Base-by-base conservation (phyloP, 1,139 yeast species). In the Blastobotrys arbuscula region DNA sequence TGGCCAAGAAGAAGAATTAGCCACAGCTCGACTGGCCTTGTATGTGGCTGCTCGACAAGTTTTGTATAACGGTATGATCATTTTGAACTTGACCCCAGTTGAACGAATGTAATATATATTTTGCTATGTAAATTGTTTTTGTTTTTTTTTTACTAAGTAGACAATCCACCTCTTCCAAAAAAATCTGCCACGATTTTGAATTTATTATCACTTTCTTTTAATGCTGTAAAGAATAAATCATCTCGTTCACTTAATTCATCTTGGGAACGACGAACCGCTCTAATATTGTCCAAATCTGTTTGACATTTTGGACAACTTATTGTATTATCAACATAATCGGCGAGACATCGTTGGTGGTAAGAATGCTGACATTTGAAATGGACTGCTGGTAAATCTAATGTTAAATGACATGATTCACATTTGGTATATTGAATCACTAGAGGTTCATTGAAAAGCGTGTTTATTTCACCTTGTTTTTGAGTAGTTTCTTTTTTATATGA, bases 61-160 rank as follows among this genome's bases (percentile, higher is more conserved):
- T 21, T 76, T 94, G 61, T 75, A 76, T 72, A 90, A 90, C 65
- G 99, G 97, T 76, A 84, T 94, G 94, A 75, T 74, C 44, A 74
- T 94, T 65, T 75, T 94, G 64, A 96, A 97, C 52, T 77, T 94
- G 66, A 90, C 97, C 48, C 98, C 99, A 24, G 98, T 94, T 57
- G 96, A 92, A 64, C 84, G 99, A 80, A 92, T 92, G 98, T 92
- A 76, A 70, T 19, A 7, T 3, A 9, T 44, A 24, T 42, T 15
- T 16, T 10, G 30, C 12, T 23, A 33, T 42, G 21, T 26, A 26
- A 4, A 15, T 33, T 15, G 8, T 33, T 33, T 8, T 33, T 33
- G 15, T 16, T 38, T 28, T 12, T 36, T 19, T 38, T 24, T 21
- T 28, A 26, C 20, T 26, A 31, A 26, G 26, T 44, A 13, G 61